Evolutionary conservation across 2,329 filamentous ascomycete genomes (phyloP).

Genomic region (Aspergillus eucalypticola): DNA sequence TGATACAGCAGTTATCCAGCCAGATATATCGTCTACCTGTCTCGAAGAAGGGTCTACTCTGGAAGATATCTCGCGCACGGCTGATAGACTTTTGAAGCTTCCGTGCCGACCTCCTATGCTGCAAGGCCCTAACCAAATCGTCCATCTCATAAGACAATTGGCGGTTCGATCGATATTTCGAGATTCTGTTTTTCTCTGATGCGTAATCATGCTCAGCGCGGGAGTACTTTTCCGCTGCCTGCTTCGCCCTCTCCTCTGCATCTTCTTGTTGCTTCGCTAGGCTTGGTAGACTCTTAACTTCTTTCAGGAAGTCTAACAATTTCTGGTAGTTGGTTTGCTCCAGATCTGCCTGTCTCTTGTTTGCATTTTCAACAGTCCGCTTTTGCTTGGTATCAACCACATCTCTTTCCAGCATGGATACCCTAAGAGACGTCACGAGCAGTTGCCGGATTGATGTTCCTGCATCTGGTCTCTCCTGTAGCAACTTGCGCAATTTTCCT

Average conservation of each 20-base stretch:
- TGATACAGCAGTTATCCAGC: constrained; percentile 29
- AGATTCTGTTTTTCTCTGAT: background rate
- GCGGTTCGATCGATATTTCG: constrained; percentile 2
- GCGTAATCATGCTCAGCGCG: background rate
- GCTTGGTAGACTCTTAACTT: background rate
- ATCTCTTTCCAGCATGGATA: background rate
- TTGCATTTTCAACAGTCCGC: background rate
- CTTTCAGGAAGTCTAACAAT: background rate
- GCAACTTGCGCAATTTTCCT: background rate
- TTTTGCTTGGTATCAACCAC: background rate
- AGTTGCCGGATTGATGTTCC: background rate
- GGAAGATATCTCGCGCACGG: constrained; percentile 13
- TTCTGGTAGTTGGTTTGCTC: background rate
- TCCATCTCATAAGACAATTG: constrained; percentile 10
- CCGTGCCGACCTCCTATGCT: constrained; percentile 11
- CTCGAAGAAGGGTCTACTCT: constrained; percentile 6
- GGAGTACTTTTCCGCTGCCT: background rate
- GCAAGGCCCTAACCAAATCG: constrained; percentile 5
- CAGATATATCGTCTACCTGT: constrained; percentile 22
- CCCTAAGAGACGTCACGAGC: background rate
- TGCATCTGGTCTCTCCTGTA: background rate
- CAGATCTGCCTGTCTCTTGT: background rate
- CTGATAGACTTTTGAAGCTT: constrained; percentile 10
- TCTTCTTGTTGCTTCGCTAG: background rate
- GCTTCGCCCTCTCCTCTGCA: background rate